phyloP scores from a whole-genome alignment of 257 asterid species.

The Salvia miltiorrhiza region DNA sequence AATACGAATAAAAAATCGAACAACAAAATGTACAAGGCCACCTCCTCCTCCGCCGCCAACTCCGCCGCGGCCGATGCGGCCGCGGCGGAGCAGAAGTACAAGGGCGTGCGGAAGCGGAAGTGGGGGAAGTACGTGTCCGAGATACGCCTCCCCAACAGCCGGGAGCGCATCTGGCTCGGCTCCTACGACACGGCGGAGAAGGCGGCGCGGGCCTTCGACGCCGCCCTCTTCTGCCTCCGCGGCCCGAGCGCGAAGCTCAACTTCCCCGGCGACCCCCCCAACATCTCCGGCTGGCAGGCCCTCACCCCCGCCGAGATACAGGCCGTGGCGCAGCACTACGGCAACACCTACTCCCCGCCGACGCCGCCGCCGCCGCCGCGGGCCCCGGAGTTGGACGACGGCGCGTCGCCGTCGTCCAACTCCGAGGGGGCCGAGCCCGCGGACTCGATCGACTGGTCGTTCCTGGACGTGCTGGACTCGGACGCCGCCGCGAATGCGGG shows the following conservation, averaged over 20 bases:
- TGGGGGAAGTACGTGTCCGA: constrained; percentile 78
- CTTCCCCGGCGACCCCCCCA: constrained; percentile 43
- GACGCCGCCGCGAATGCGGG: constrained; percentile 6
- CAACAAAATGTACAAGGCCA: constrained; percentile 1
- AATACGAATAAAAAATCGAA: no score
- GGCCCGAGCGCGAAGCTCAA: constrained; percentile 48
- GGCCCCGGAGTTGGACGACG: constrained; percentile 11
- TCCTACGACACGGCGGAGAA: constrained; percentile 56
- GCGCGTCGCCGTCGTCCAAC: constrained; percentile 6
- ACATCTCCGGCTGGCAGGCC: constrained; percentile 26
- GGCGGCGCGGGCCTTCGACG: constrained; percentile 69
- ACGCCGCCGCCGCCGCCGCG: not conserved
- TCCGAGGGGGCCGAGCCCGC: constrained; percentile 17
- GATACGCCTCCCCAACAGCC: constrained; percentile 59
- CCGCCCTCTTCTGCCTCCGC: constrained; percentile 57
- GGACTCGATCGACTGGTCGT: constrained; percentile 47
- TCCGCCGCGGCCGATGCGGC: not conserved
- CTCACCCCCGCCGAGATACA: constrained; percentile 37
- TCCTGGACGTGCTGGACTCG: constrained; percentile 33
- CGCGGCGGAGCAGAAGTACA: constrained; percentile 38
- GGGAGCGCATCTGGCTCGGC: constrained; percentile 72
- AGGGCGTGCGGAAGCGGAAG: constrained; percentile 54
- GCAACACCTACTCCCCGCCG: constrained; percentile 3
- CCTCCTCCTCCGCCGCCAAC: not conserved
- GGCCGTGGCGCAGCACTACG: constrained; percentile 43